These are phyloP conservation scores for Helicostylum pulchrum DNA, from an alignment of 192 early-diverging fungal species.

Conservation along the genomic window DNA sequence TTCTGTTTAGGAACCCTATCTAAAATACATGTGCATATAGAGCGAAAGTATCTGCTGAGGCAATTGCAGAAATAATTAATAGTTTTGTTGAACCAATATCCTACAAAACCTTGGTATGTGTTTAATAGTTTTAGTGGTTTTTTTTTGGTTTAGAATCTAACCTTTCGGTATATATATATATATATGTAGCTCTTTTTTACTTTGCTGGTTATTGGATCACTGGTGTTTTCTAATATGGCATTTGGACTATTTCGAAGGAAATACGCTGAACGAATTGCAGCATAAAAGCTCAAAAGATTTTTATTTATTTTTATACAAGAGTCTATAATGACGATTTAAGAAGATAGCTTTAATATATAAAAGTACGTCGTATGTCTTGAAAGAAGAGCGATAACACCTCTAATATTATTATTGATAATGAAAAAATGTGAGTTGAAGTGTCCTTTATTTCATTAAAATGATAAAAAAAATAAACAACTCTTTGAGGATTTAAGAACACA, in stretches of 20 bases:
- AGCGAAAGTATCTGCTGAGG: slow-evolving; percentile 75
- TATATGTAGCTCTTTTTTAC: slow-evolving; percentile 19
- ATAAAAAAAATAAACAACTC: no score
- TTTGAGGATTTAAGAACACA: no score
- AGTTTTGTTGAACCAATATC: slow-evolving; percentile 81
- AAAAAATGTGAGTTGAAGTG: no score
- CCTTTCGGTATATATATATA: not conserved
- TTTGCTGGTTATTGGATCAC: slow-evolving; percentile 1
- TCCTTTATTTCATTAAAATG: no score
- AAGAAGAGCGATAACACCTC: no score
- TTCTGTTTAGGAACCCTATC: no score
- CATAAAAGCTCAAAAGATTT: no score
- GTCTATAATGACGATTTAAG: no score
- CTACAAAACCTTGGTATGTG: slow-evolving; percentile 76
- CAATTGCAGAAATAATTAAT: slow-evolving; percentile 78
- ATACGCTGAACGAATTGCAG: not conserved
- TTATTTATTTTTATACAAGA: no score
- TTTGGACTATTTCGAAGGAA: not conserved
- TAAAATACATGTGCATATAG: slow-evolving; percentile 28
- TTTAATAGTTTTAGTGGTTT: slow-evolving; percentile 1
- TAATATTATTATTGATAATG: no score
- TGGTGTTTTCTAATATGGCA: slow-evolving; percentile 10
- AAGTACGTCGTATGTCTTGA: no score
- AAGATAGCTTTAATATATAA: no score
- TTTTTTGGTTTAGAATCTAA: not conserved